Conservation (phyloP, 768 basidiomycete genomes). For the Boletus rubroflammeus region DNA sequence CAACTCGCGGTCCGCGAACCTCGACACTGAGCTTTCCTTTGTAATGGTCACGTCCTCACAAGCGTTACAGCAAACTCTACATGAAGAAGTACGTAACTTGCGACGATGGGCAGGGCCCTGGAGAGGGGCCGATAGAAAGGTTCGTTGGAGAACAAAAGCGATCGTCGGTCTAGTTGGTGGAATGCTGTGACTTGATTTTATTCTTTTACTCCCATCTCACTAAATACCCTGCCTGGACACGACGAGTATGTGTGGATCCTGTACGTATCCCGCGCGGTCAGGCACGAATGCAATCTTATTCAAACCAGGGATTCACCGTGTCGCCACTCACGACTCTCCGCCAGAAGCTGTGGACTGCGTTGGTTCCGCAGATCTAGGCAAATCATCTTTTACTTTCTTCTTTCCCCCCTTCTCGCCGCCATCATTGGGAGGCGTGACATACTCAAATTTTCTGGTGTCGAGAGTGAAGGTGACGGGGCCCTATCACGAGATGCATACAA, state of each 20-base stretch:
- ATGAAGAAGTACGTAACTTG: slow-evolving; percentile 52
- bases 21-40: slow-evolving; percentile 92
- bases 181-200: slow-evolving; percentile 48
- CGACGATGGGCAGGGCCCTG: slow-evolving; percentile 50
- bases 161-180: slow-evolving; percentile 64
- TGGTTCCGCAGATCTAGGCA: slow-evolving; percentile 4
- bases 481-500: slow-evolving; percentile 33
- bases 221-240: neutral
- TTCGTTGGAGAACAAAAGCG: slow-evolving; percentile 60
- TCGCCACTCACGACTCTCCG: slow-evolving; percentile 6
- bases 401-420: slow-evolving; percentile 7
- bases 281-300: slow-evolving; percentile 2
- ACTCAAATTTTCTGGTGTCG: slow-evolving; percentile 78
- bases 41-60: slow-evolving; percentile 68
- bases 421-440: slow-evolving; percentile 35
- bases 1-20: slow-evolving; percentile 83
- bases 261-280: neutral
- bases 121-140: slow-evolving; percentile 54
- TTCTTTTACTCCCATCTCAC: slow-evolving; percentile 8
- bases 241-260: neutral
- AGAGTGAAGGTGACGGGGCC: slow-evolving; percentile 85
- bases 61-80: slow-evolving; percentile 45
- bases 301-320: neutral
- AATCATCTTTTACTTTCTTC: slow-evolving; percentile 5
- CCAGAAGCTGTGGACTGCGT: neutral